Percentiles rank a stretch among this genome's conserved stretches.
Evolutionary conservation across 805 yeast genomes (phyloP).

Genomic region (Metschnikowia sp.): DNA sequence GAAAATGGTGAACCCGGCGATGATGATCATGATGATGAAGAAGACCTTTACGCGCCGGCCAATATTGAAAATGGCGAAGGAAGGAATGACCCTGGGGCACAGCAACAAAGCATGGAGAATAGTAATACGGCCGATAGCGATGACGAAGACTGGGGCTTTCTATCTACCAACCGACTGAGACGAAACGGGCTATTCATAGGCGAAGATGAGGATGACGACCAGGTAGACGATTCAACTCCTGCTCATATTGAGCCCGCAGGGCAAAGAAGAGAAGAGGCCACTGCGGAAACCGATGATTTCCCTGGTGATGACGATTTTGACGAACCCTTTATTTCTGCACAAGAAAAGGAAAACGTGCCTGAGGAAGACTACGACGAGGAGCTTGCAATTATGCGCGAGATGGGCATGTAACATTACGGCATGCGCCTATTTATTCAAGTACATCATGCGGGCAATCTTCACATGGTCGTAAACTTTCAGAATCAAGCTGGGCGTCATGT

Average conservation of each 20-base stretch:
- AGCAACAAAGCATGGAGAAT: too few species aligned
- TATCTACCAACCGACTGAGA: slow-evolving; percentile 11
- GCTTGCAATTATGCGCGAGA: slow-evolving; percentile 36
- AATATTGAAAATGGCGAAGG: slow-evolving; percentile 7
- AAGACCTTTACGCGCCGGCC: slow-evolving; percentile 10
- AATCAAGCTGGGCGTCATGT: slow-evolving; percentile 34
- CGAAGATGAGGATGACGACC: slow-evolving; percentile 33
- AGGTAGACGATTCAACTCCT: not conserved
- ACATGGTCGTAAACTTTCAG: slow-evolving; percentile 47
- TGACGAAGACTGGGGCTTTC: slow-evolving; percentile 21
- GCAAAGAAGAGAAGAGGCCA: not conserved
- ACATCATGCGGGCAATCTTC: slow-evolving; percentile 42
- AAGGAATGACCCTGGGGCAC: too few species aligned
- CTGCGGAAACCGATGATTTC: not conserved
- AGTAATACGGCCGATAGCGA: slow-evolving; percentile 7
- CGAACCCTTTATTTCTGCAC: slow-evolving; percentile 3
- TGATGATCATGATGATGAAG: slow-evolving; percentile 1
- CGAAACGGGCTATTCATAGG: slow-evolving; percentile 28
- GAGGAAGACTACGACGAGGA: slow-evolving; percentile 23
- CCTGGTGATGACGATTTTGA: slow-evolving; percentile 22
- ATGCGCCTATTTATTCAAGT: slow-evolving; percentile 4
- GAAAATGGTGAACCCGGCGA: not conserved
- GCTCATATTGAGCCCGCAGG: not conserved
- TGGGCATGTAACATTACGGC: slow-evolving; percentile 22
- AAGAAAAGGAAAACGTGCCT: not conserved